These are phyloP conservation scores for Arxiozyma bovina DNA, from an alignment of 1,139 yeast species.

Conservation along the genomic window DNA sequence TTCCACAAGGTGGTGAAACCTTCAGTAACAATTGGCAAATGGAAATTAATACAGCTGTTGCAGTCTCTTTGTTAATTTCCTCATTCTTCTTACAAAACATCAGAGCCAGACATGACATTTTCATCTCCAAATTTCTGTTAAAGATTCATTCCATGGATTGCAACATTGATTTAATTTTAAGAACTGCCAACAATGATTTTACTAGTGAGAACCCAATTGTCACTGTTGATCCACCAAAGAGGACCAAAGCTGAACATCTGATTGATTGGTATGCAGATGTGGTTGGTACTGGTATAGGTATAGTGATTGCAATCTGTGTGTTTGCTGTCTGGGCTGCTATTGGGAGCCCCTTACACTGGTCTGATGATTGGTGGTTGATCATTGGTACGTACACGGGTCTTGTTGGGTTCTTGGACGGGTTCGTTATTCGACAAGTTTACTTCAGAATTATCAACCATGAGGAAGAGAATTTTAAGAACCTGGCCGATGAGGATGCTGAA, in stretches of 20 bases:
- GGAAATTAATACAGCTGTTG: slow-evolving; percentile 35
- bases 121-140: slow-evolving; percentile 22
- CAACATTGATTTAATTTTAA: slow-evolving; percentile 25
- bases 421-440: slow-evolving; percentile 34
- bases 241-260: slow-evolving; percentile 19
- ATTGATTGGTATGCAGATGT: slow-evolving; percentile 35
- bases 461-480: slow-evolving; percentile 23
- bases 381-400: slow-evolving; percentile 38
- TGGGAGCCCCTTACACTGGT: slow-evolving; percentile 32
- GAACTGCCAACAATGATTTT: slow-evolving; percentile 20
- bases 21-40: slow-evolving; percentile 35
- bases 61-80: slow-evolving; percentile 31
- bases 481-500: slow-evolving; percentile 23
- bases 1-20: slow-evolving; percentile 22
- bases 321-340: slow-evolving; percentile 33
- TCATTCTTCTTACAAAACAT: slow-evolving; percentile 33
- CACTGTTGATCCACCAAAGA: slow-evolving; percentile 20
- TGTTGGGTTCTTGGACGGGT: slow-evolving; percentile 36
- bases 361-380: slow-evolving; percentile 36
- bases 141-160: slow-evolving; percentile 25
- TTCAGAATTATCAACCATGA: slow-evolving; percentile 29
- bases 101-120: slow-evolving; percentile 32
- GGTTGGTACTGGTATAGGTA: slow-evolving; percentile 36
- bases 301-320: slow-evolving; percentile 29
- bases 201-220: slow-evolving; percentile 22